Base-by-base conservation (phyloP, 352 stramenopile genomes). In the Pythium aphanidermatum region DNA sequence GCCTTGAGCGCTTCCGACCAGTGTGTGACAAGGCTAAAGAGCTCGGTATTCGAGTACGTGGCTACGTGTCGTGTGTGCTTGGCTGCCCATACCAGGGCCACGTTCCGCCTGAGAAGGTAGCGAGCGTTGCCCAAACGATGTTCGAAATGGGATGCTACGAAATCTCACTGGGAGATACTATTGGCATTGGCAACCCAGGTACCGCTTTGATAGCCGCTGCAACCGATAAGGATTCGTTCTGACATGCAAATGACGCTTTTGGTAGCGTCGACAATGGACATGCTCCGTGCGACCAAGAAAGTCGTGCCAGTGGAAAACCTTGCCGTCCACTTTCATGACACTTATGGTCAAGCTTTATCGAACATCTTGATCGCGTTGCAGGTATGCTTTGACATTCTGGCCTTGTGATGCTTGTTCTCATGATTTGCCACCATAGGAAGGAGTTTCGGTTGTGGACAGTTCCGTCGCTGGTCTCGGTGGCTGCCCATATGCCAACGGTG, bases 301-400 rank as follows among this genome's bases (percentile, higher is more conserved):
- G 70, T 87, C 14, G 68, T 97, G 24, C 85, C 91, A 1, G 64
- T 89, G 8, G 61, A 96, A 13, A 70, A 86, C 34, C 61, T 98
- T 12, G 95, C 95, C 1, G 92, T 97, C 40, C 95, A 99, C 61
- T 98, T 98, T 61, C 95, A 99, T 69, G 87, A 99, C 62, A 99
- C 95, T 5, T 98, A 98, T 58, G 95, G 95, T 27, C 92, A 98
- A 72, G 95, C 92, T 7, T 68, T 98, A 30, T 84, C 92, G 30
- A 99, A 99, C 53, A 96, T 98, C 50, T 66, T 98, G 7, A 67
- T 94, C 23, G 83, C 83, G 14, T 55, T 94, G 24, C 82, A 95
- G 72, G 80, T 92, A 57, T 27, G 14, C 9, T 19, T 40, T 24
- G n/a, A 29, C 8, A n/a, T 29, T 0, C 13, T 21, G 34, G n/a